These are phyloP conservation scores for Neurospora africana DNA, from an alignment of 495 filamentous ascomycete species.

Conservation along the genomic window DNA sequence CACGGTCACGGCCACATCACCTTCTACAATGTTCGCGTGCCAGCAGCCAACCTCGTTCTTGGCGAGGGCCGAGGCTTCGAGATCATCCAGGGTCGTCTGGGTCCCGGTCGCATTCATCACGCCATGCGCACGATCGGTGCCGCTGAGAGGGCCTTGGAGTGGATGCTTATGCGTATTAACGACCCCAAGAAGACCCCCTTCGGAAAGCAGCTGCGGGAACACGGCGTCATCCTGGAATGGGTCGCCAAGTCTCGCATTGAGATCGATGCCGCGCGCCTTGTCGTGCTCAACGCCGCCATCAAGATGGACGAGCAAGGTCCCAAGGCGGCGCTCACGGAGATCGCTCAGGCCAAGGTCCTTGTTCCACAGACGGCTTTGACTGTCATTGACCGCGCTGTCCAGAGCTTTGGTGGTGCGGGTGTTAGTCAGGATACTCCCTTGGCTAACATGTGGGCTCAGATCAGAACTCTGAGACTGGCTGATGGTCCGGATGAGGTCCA, in stretches of 20 bases:
- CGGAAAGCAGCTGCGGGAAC: constrained; percentile 64
- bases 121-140: constrained; percentile 86
- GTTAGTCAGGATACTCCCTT: constrained; percentile 86
- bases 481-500: constrained; percentile 94
- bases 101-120: constrained; percentile 88
- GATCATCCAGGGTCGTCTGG: constrained; percentile 88
- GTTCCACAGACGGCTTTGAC: constrained; percentile 66
- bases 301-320: constrained; percentile 77
- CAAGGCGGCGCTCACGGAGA: constrained; percentile 71
- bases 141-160: constrained; percentile 74
- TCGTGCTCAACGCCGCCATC: constrained; percentile 83
- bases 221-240: constrained; percentile 91
- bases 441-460: constrained; percentile 75
- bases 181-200: constrained; percentile 80
- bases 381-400: constrained; percentile 80
- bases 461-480: constrained; percentile 72
- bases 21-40: constrained; percentile 78
- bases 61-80: constrained; percentile 91
- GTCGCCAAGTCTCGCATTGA: constrained; percentile 82
- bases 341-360: constrained; percentile 78
- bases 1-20: constrained; percentile 86
- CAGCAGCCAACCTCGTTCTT: constrained; percentile 65
- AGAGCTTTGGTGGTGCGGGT: constrained; percentile 76
- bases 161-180: constrained; percentile 83
- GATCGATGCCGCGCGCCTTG: constrained; percentile 74